These are phyloP conservation scores for Agarophyton chilense DNA, from an alignment of 23 red algal species.

Conservation along the genomic window DNA sequence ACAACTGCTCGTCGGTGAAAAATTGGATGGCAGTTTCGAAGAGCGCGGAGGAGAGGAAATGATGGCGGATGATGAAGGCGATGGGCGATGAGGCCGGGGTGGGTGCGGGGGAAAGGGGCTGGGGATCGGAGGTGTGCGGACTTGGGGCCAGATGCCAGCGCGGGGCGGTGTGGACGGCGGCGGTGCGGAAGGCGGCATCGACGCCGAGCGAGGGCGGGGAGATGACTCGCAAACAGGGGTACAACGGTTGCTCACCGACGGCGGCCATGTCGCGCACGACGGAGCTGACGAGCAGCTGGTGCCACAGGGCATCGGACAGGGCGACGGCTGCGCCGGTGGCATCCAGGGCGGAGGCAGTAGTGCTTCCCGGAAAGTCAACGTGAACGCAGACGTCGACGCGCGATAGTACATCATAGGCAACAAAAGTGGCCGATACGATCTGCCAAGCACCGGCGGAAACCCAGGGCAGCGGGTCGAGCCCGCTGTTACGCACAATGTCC, in stretches of 20 bases:
- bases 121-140: constrained; percentile 1
- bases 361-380: constrained; percentile 83
- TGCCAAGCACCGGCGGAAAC: constrained; percentile 80
- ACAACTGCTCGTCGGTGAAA: constrained; percentile 26
- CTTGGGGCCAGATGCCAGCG: constrained; percentile 81
- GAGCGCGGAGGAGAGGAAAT: constrained; percentile 56
- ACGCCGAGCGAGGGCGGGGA: constrained; percentile 31
- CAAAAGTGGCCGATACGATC: constrained; percentile 74
- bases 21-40: constrained; percentile 73
- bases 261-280: constrained; percentile 55
- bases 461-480: constrained; percentile 84
- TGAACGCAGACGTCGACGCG: constrained; percentile 76
- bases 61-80: constrained; percentile 58
- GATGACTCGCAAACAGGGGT: constrained; percentile 85
- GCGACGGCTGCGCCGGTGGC: constrained; percentile 5
- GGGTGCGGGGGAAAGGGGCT: too few relatives aligned
- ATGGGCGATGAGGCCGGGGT: constrained; percentile 51
- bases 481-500: constrained; percentile 73
- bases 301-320: constrained; percentile 62
- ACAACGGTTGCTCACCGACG: constrained; percentile 83
- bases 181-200: constrained; percentile 59
- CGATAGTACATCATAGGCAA: constrained; percentile 75
- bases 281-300: constrained; percentile 68
- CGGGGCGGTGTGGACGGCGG: constrained; percentile 29
- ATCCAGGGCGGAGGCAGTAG: constrained; percentile 50